Evolutionary conservation across 116 monocot genomes (phyloP).

Genomic region (Zostera marina): DNA sequence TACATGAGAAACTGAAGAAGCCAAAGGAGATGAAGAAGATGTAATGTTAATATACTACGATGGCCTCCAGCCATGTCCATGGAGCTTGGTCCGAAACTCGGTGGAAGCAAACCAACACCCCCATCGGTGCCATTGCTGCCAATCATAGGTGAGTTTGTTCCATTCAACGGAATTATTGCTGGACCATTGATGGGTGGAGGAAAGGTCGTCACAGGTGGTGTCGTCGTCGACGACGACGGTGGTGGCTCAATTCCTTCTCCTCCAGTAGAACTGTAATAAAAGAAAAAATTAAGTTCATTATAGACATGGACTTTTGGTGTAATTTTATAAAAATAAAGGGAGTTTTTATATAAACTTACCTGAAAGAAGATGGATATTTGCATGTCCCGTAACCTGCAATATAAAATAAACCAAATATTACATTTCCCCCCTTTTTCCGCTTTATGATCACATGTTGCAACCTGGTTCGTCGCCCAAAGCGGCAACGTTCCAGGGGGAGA

Average conservation of each 20-base stretch:
- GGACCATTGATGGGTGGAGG: background rate
- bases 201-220: background rate
- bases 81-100: constrained; percentile 1
- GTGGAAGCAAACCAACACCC: background rate
- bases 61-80: too few relatives aligned
- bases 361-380: constrained; percentile 58
- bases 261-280: constrained; percentile 1
- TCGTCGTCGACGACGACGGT: background rate
- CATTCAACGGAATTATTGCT: background rate
- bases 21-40: background rate
- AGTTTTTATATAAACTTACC: constrained; percentile 17
- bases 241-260: background rate
- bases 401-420: background rate
- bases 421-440: background rate
- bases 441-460: background rate
- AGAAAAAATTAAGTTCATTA: too few relatives aligned
- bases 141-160: background rate
- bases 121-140: background rate
- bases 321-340: background rate
- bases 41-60: too few relatives aligned
- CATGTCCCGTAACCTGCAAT: constrained; percentile 70
- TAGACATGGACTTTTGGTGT: background rate
- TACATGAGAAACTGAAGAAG: background rate
- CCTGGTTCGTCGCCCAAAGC: constrained; percentile 1
- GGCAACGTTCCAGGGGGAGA: background rate